Percentiles rank a stretch among this genome's conserved stretches.
Conservation (phyloP, 129 eudicot species). For the Smallanthus sonchifolius region DNA sequence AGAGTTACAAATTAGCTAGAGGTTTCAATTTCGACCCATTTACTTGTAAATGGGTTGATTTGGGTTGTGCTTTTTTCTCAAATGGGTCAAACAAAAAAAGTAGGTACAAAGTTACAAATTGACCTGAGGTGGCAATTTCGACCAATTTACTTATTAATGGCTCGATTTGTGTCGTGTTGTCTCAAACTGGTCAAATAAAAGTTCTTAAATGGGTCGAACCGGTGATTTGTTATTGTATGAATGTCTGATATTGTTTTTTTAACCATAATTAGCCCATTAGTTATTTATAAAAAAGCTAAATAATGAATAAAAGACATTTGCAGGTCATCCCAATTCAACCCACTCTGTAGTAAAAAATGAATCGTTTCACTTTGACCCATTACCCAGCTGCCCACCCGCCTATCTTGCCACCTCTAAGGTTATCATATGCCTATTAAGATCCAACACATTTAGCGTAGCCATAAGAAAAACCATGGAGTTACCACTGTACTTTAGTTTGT, state of each 20-base stretch:
- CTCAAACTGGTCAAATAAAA: not conserved
- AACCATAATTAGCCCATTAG: not conserved
- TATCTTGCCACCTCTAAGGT: not conserved
- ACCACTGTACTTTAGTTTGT: not conserved
- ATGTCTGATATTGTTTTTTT: not conserved
- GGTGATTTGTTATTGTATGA: not conserved
- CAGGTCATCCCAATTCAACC: not conserved
- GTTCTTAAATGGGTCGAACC: not conserved
- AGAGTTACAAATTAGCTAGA: constrained; percentile 2
- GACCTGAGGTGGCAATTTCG: not conserved
- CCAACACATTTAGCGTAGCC: not conserved
- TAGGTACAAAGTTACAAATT: not conserved
- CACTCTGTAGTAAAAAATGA: not conserved
- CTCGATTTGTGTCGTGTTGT: not conserved
- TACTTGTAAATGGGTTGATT: not conserved
- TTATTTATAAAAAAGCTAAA: not conserved
- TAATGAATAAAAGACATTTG: not conserved
- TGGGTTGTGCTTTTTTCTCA: not conserved
- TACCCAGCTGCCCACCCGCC: not conserved
- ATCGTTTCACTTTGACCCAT: not conserved
- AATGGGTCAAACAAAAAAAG: not conserved
- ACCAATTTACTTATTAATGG: not conserved
- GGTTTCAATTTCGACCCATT: not conserved
- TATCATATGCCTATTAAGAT: not conserved
- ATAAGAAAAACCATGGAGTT: not conserved